Conservation (phyloP, 345 rosid genomes). For the Balakata baccata region DNA sequence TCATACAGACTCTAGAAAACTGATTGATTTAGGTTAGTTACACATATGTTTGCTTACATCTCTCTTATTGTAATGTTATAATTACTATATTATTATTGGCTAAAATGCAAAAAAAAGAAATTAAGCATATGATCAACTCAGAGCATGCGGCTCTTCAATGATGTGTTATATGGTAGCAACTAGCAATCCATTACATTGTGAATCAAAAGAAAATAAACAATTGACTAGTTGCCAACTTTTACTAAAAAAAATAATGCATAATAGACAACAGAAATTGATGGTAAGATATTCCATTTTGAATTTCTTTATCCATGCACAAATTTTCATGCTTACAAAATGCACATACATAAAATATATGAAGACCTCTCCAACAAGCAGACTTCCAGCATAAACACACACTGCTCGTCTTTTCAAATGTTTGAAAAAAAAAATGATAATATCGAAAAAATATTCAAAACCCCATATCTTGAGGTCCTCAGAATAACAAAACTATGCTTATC, state of each 20-base stretch:
- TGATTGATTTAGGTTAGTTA: background rate
- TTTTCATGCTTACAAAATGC: background rate
- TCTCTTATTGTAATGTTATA: background rate
- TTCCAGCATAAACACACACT: background rate
- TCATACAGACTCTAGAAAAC: background rate
- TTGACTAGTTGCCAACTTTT: background rate
- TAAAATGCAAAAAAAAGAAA: background rate
- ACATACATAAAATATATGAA: background rate
- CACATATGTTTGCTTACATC: background rate
- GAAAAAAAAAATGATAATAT: background rate
- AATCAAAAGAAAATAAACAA: background rate
- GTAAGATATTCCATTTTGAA: too few relatives aligned
- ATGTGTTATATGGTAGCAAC: background rate
- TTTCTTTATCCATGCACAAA: background rate
- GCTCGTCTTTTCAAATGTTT: background rate
- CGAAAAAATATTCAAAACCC: background rate
- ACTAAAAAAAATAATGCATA: background rate
- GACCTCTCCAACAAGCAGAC: background rate
- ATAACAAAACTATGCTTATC: background rate
- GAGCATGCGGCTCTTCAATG: background rate
- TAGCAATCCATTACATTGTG: background rate
- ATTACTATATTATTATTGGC: background rate
- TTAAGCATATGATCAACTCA: background rate
- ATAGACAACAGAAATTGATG: background rate
- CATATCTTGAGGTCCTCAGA: background rate